A percentile compares a stretch with the other conserved stretches of the same genome.
Conservation (phyloP, 2,329 filamentous ascomycete species). For the Coniochaeta sp. region DNA sequence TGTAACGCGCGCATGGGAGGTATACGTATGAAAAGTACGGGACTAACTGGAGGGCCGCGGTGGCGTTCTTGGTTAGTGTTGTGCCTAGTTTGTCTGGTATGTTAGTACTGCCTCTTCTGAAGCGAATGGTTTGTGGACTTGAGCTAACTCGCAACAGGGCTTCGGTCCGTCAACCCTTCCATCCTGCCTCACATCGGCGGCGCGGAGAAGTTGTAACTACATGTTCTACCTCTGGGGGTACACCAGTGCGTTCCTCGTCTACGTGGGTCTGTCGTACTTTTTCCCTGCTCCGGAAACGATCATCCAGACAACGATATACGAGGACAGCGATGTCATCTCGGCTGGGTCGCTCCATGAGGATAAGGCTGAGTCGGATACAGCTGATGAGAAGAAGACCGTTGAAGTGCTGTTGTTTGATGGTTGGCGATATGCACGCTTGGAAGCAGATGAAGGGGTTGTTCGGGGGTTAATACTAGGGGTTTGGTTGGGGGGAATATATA, state of each 20-base stretch:
- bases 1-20: constrained; percentile 30
- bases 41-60: constrained; percentile 13
- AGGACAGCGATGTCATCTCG: constrained; percentile 16
- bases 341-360: constrained; percentile 6
- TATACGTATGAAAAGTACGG: constrained; percentile 5
- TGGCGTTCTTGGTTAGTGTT: constrained; percentile 4
- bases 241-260: constrained; percentile 24
- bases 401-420: no score
- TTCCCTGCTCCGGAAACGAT: constrained; percentile 23
- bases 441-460: no score
- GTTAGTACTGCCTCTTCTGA: constrained; percentile 7
- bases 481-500: neutral
- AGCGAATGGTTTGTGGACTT: no score
- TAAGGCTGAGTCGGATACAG: constrained; percentile 9
- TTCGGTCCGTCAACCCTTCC: constrained; percentile 13
- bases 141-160: no score
- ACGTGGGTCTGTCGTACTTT: constrained; percentile 20
- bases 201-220: constrained; percentile 23
- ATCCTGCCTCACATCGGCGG: constrained; percentile 17
- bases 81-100: constrained; percentile 10
- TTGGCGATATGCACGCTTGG: no score
- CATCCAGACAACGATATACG: constrained; percentile 21
- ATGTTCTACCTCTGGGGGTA: constrained; percentile 31
- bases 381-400: constrained; percentile 9
- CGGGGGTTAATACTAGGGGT: neutral